Evolutionary conservation across 176 grass and related monocot species (phyloP), one percentile per base, ranked within the genome.

Genomic region (Aegilops bicornis): DNA sequence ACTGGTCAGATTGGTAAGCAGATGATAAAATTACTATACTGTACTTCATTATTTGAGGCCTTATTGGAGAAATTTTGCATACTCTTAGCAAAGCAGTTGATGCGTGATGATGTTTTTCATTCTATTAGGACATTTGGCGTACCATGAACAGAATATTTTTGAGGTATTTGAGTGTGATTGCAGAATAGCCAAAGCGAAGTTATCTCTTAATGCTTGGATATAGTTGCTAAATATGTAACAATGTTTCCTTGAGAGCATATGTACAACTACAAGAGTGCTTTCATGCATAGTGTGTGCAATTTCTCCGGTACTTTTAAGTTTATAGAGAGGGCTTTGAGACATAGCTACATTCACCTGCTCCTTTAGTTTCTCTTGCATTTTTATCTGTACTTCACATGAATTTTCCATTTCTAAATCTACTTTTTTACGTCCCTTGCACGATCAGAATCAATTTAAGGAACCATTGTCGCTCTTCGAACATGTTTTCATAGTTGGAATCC

Each of bases 191-290:
- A 23, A 83, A 83, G 17, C 58, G 16, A 63, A 62, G n/a, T 10
- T 14, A 43, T 40, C 19, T 67, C 20, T 48, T 76, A 12, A 25
- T 63, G 7, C 37, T 29, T 74, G 82, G 79, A 67, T 80, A 20
- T 39, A 45, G 10, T 73, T 69, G 32, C 40, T 50, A 20, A 13
- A 45, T 32, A 75, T 47, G 54, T 45, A 73, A 73, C n/a, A 39
- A 60, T 70, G 36, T 40, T 39, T 72, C 23, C 35, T 72, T 22
- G 20, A 43, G 22, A 73, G 20, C 12, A 32, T 63, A 75, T 84
- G 82, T 75, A 35, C 14, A 72, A 83, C n/a, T 27, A 42, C n/a
- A 59, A 22, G 52, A 71, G 14, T 83, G 32, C 31, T 59, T 72
- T 32, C 47, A 4, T 72, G 58, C 37, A 36, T 32, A 30, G 69